Evolutionary conservation across 139 green algal species (phyloP), one percentile per base, ranked within the genome.

Genomic region (Eudorina sp.): DNA sequence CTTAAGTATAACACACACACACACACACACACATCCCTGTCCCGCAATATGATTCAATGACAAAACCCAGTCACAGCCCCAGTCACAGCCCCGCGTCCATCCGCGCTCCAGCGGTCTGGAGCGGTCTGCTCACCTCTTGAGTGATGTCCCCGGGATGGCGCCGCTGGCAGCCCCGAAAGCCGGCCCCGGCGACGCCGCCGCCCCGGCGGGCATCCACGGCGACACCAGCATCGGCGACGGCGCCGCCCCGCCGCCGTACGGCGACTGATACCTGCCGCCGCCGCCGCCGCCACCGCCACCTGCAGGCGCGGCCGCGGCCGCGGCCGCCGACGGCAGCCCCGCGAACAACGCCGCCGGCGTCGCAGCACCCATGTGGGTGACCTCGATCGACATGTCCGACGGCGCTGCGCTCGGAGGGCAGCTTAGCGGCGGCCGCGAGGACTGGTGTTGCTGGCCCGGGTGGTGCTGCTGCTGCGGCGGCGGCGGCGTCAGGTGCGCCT

Each of bases 41-140:
- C n/a, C n/a, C n/a, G n/a, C n/a, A n/a, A n/a, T n/a, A n/a, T n/a
- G n/a, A n/a, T n/a, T n/a, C n/a, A n/a, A n/a, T n/a, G n/a, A n/a
- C n/a, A n/a, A n/a, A n/a, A n/a, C n/a, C n/a, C n/a, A n/a, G n/a
- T n/a, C n/a, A n/a, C n/a, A n/a, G n/a, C n/a, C n/a, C n/a, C n/a
- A n/a, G n/a, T n/a, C n/a, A n/a, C n/a, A n/a, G n/a, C n/a, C n/a
- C n/a, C n/a, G n/a, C n/a, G n/a, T n/a, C n/a, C n/a, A n/a, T n/a
- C n/a, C n/a, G n/a, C n/a, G n/a, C n/a, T n/a, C n/a, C n/a, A n/a
- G n/a, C n/a, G n/a, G n/a, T n/a, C n/a, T n/a, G n/a, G n/a, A n/a
- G n/a, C n/a, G n/a, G n/a, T n/a, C n/a, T n/a, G n/a, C 72, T 79
- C 25, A 84, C 77, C 77, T 62, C 53, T 84, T 84, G 31, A 84